phyloP scores from a whole-genome alignment of 441 rosid genomes.

The Brassica balearica region DNA sequence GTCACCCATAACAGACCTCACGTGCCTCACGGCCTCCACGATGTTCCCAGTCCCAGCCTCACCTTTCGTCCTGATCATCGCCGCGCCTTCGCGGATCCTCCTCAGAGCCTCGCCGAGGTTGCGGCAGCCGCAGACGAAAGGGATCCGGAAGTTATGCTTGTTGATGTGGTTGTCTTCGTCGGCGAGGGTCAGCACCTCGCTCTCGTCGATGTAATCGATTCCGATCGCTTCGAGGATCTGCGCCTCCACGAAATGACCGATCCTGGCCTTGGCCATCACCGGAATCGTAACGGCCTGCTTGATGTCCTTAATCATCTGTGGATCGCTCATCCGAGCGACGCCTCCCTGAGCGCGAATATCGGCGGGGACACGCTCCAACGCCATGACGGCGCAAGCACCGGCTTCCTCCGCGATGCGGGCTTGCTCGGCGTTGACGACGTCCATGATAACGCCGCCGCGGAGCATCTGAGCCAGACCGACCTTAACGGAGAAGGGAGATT shows the following conservation, averaged over 20 bases:
- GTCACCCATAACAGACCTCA: constrained; percentile 83
- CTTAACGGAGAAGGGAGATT: constrained; percentile 90
- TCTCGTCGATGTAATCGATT: not conserved
- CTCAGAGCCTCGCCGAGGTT: constrained; percentile 87
- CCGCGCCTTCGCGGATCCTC: constrained; percentile 91
- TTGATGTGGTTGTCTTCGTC: not conserved
- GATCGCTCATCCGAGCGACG: constrained; percentile 96
- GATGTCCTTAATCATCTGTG: constrained; percentile 75
- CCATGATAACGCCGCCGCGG: constrained; percentile 97
- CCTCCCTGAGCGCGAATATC: constrained; percentile 94
- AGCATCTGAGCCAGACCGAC: constrained; percentile 98
- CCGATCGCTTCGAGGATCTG: not conserved
- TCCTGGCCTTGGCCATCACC: not conserved
- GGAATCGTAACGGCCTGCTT: constrained; percentile 59
- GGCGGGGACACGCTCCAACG: constrained; percentile 90
- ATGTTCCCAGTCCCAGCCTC: constrained; percentile 96
- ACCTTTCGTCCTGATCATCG: constrained; percentile 97
- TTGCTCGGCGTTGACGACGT: constrained; percentile 86
- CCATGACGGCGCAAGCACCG: constrained; percentile 97
- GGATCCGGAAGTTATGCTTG: not conserved
- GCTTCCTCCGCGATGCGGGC: constrained; percentile 91
- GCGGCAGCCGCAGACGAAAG: constrained; percentile 56
- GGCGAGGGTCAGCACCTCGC: not conserved
- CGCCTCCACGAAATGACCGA: not conserved
- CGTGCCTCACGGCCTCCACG: constrained; percentile 89